These are phyloP conservation scores for Erigeron canadensis DNA, from an alignment of 129 eudicot species.

Conservation along the genomic window DNA sequence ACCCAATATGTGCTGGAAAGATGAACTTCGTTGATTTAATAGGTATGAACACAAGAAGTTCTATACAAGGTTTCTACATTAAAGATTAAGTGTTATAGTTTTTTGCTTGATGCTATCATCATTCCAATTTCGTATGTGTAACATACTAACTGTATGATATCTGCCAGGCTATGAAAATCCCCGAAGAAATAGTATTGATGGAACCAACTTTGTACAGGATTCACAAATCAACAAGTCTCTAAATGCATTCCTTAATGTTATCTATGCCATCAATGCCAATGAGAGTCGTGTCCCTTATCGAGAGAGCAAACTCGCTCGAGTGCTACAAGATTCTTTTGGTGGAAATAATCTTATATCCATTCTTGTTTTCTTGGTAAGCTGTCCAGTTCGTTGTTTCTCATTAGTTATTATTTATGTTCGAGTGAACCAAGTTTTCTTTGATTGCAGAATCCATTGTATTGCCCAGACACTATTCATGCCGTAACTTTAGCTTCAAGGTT, in stretches of 20 bases:
- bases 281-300: conserved; percentile 78
- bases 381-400: not conserved
- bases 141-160: not conserved
- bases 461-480: conserved; percentile 67
- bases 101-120: not conserved
- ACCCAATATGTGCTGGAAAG: conserved; percentile 45
- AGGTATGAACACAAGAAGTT: conserved; percentile 41
- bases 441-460: conserved; percentile 57
- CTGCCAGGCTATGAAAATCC: conserved; percentile 70
- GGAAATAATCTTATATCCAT: conserved; percentile 55
- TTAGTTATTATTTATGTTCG: not conserved
- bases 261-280: conserved; percentile 62
- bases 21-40: conserved; percentile 87
- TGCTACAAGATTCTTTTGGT: conserved; percentile 78
- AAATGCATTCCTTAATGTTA: conserved; percentile 63
- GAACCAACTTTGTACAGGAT: conserved; percentile 43
- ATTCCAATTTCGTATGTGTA: conserved; percentile 1
- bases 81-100: not conserved
- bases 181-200: conserved; percentile 51
- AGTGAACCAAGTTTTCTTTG: not conserved
- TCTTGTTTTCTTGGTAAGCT: conserved; percentile 73
- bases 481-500: conserved; percentile 42
- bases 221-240: conserved; percentile 70
- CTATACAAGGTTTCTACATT: not conserved
- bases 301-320: conserved; percentile 74